Evolutionary conservation across 768 basidiomycete species (phyloP), one percentile per base, ranked within the genome.

Genomic region (Leccinum sublutescens): DNA sequence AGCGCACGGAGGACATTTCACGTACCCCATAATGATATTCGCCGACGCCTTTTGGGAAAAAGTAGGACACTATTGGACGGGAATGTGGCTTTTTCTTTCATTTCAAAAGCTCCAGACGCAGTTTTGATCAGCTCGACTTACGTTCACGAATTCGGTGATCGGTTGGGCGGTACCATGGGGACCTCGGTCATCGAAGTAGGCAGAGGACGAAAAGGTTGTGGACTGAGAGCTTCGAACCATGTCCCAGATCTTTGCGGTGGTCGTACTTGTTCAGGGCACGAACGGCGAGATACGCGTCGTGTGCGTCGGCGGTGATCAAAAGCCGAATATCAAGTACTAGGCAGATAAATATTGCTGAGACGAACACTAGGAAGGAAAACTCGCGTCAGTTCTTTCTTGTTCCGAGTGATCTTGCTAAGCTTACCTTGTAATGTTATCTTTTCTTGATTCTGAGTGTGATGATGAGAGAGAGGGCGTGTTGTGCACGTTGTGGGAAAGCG

Each of bases 21-120:
- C 85, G 56, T 76, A 96, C 96, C 62, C 96, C 96, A 78, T 98
- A 99, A 72, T 99, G 97, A 72, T 94, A 92, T 62, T 91, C 88
- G 3, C 97, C 97, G 2, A 98, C 91, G 52, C 88, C 92, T 75
- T 90, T 89, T 0, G 97, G 94, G 66, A 90, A 95, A 76, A 95
- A 99, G 74, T 98, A 99, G 2, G 95, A 95, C 9, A 99, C 97
- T 64, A 91, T 86, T 0, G 93, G 91, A 21, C 88, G 82, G 49
- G 64, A 74, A 60, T 68, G 65, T 3, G 66, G 61, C 72, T 73
- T 64, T 71, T 47, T 21, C 49, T 52, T 68, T 69, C 48, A 60
- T 57, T 58, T 69, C 63, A 65, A 65, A n/a, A 5, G 59, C 54
- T 34, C 34, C 48, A 53, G n/a, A 33, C 1, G 15, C n/a, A 14